These are phyloP conservation scores for Vitis riparia DNA, from an alignment of 164 flowering plant genomes.

Conservation along the genomic window DNA sequence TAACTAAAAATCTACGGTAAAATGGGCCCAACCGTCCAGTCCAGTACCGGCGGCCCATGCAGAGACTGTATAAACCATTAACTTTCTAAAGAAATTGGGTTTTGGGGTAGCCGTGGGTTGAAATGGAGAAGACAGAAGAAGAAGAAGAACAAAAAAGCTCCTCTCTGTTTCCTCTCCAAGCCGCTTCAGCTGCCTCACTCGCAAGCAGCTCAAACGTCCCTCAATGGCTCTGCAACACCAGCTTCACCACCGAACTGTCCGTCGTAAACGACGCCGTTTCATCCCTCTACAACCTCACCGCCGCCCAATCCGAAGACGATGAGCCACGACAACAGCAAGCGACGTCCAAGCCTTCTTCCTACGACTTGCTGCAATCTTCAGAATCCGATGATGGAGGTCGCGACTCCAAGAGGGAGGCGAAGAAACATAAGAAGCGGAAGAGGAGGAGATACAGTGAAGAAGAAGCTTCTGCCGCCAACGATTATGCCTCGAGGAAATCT, in stretches of 20 bases:
- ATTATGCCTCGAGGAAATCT: constrained; percentile 41
- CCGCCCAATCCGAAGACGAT: constrained; percentile 12
- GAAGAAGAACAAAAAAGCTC: background rate
- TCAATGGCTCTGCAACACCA: constrained; percentile 78
- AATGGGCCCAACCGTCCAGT: too few relatives aligned
- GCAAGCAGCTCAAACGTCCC: constrained; percentile 16
- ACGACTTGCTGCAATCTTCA: constrained; percentile 50
- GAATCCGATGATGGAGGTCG: constrained; percentile 21
- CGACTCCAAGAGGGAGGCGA: constrained; percentile 20
- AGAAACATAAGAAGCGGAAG: constrained; percentile 18
- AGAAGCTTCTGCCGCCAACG: background rate
- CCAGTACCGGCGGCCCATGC: too few relatives aligned
- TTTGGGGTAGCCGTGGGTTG: too few relatives aligned
- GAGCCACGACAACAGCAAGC: background rate
- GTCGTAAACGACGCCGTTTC: constrained; percentile 44
- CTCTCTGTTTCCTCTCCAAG: constrained; percentile 23
- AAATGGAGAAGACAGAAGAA: background rate
- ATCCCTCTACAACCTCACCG: constrained; percentile 11
- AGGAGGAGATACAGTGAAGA: background rate
- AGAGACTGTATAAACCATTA: too few relatives aligned
- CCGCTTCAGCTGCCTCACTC: constrained; percentile 8
- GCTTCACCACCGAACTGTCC: constrained; percentile 78
- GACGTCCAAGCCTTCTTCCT: constrained; percentile 18
- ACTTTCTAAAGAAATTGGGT: too few relatives aligned
- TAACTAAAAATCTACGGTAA: too few relatives aligned